Conservation (phyloP, 352 stramenopile species). For the Globisporangium viniferum region DNA sequence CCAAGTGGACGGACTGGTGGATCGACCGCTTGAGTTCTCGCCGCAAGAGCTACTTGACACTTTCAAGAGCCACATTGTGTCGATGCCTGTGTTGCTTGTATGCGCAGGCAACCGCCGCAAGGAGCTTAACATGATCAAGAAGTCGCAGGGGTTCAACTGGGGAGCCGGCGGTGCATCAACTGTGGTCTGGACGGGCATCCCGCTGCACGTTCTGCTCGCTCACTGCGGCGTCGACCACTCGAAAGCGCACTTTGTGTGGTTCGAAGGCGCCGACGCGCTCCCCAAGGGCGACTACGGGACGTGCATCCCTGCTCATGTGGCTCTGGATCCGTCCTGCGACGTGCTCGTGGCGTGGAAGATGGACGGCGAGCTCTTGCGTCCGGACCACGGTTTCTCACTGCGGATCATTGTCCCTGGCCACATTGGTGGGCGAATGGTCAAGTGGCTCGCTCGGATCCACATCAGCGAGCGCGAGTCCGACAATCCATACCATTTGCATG, state of each 20-base stretch:
- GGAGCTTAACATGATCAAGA: conserved; percentile 94
- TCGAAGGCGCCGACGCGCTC: conserved; percentile 86
- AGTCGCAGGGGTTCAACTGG: conserved; percentile 95
- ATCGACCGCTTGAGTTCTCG: conserved; percentile 40
- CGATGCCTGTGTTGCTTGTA: conserved; percentile 88
- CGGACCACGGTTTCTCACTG: conserved; percentile 91
- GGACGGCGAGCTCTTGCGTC: conserved; percentile 84
- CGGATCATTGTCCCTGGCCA: conserved; percentile 93
- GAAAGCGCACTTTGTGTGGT: conserved; percentile 85
- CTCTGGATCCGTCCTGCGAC: conserved; percentile 88
- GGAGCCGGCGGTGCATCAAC: conserved; percentile 84
- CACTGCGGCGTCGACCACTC: conserved; percentile 22
- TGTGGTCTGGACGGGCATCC: conserved; percentile 86
- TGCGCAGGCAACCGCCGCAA: conserved; percentile 94
- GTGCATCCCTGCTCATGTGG: conserved; percentile 79
- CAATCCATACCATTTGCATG: conserved; percentile 94
- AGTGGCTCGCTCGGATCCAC: conserved; percentile 91
- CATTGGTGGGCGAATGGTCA: conserved; percentile 91
- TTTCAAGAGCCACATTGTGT: conserved; percentile 40
- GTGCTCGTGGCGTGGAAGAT: conserved; percentile 91
- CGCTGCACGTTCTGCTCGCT: neutral
- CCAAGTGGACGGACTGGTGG: conserved; percentile 60
- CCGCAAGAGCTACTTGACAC: conserved; percentile 33
- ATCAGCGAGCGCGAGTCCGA: conserved; percentile 69
- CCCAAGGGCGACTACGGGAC: conserved; percentile 91